Conservation (phyloP, 2,329 filamentous ascomycete species). For the Sporothrix curviconia region DNA sequence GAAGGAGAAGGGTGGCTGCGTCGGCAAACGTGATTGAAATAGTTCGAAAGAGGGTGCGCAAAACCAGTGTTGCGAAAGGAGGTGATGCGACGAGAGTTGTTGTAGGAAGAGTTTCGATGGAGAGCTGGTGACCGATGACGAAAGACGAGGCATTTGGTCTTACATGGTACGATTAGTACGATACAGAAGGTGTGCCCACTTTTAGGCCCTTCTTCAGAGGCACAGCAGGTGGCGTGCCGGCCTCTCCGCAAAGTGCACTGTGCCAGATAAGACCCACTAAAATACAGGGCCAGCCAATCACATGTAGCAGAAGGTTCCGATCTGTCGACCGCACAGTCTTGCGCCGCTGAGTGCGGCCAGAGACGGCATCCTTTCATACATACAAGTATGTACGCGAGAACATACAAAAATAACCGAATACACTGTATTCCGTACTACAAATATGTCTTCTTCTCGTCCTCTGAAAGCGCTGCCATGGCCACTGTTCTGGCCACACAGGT, state of each 20-base stretch:
- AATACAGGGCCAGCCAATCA: background rate
- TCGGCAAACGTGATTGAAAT: background rate
- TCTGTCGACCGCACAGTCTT: background rate
- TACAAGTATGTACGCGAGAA: too few species aligned
- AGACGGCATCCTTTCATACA: too few species aligned
- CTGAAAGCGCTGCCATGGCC: too few species aligned
- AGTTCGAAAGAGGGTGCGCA: background rate
- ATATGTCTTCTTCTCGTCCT: too few species aligned
- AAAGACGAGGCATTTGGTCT: background rate
- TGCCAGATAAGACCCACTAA: background rate
- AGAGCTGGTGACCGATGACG: slow-evolving; percentile 3
- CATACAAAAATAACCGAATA: too few species aligned
- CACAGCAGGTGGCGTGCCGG: background rate
- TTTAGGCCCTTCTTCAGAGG: background rate
- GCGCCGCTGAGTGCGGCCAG: too few species aligned
- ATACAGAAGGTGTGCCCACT: too few species aligned
- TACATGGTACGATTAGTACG: too few species aligned
- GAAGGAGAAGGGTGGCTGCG: background rate
- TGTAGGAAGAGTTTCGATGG: background rate
- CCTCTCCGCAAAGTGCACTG: background rate
- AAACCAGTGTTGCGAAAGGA: too few species aligned
- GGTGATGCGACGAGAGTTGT: background rate
- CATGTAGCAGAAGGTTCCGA: background rate
- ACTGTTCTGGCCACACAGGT: too few species aligned
- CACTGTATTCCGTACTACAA: too few species aligned